Evolutionary conservation across 2,329 filamentous ascomycete species (phyloP).

Genomic region (Xylariales sp.): DNA sequence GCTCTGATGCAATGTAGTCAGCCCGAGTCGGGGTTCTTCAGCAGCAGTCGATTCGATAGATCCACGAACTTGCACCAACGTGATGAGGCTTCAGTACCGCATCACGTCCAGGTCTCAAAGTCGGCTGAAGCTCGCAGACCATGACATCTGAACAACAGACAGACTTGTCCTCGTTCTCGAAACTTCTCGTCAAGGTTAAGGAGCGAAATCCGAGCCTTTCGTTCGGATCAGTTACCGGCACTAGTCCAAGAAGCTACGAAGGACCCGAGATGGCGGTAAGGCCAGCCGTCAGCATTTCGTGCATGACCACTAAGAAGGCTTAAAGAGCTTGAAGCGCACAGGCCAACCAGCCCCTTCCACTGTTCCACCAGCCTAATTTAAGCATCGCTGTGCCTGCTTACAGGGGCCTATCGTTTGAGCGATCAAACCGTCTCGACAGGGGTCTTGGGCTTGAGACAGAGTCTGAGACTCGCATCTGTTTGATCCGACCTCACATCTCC

Average conservation of each 20-base stretch:
- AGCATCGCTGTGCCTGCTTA: constrained; percentile 1
- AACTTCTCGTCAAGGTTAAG: too few relatives aligned
- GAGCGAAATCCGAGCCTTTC: background rate
- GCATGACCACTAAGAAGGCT: constrained; percentile 3
- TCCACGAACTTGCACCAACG: background rate
- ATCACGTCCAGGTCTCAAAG: too few relatives aligned
- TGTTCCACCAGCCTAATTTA: constrained; percentile 4
- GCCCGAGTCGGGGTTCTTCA: background rate
- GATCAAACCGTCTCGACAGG: constrained; percentile 7
- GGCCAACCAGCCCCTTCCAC: background rate
- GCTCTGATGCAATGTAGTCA: constrained; percentile 1
- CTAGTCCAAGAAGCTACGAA: background rate
- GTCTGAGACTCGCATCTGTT: constrained; percentile 8
- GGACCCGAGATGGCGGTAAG: background rate
- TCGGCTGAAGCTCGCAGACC: too few relatives aligned
- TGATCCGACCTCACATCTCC: constrained; percentile 10
- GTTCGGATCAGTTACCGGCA: background rate
- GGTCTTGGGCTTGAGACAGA: constrained; percentile 4
- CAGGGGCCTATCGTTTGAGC: constrained; percentile 3
- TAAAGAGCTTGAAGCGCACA: background rate
- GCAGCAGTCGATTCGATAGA: background rate
- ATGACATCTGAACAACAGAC: too few relatives aligned
- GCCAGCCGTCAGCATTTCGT: too few relatives aligned
- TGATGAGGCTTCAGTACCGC: background rate
- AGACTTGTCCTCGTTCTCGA: too few relatives aligned